A percentile compares a stretch with the other conserved stretches of the same genome.
phyloP scores from a whole-genome alignment of 2,329 filamentous ascomycete genomes.

The Scedosporium aurantiacum region DNA sequence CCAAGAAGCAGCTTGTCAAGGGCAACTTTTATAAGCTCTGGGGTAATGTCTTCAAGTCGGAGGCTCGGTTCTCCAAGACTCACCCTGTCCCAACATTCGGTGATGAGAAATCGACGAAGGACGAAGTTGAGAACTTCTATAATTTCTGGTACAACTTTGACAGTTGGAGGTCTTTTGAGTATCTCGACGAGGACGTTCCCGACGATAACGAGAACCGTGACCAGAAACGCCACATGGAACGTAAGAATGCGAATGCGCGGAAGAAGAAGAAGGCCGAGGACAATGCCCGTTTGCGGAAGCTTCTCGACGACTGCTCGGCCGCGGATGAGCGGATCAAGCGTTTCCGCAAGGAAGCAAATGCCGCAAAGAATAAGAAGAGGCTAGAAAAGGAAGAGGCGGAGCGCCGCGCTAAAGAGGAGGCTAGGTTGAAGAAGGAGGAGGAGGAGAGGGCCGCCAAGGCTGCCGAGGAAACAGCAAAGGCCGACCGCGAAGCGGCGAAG shows the following conservation, averaged over 20 bases:
- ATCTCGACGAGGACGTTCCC: slow-evolving; percentile 95
- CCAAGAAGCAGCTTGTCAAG: slow-evolving; percentile 80
- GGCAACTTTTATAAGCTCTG: slow-evolving; percentile 94
- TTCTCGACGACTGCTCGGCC: slow-evolving; percentile 77
- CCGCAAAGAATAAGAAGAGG: slow-evolving; percentile 92
- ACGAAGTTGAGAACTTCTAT: slow-evolving; percentile 92
- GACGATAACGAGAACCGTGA: slow-evolving; percentile 99
- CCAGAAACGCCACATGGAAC: slow-evolving; percentile 95
- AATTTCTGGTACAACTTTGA: slow-evolving; percentile 99
- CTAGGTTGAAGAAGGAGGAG: slow-evolving; percentile 70
- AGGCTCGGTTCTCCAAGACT: slow-evolving; percentile 82
- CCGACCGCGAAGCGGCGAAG: slow-evolving; percentile 71
- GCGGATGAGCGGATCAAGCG: slow-evolving; percentile 93
- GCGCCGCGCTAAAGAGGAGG: slow-evolving; percentile 78
- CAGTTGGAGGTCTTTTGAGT: slow-evolving; percentile 95
- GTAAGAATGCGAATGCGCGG: slow-evolving; percentile 94
- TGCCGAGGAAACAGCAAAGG: slow-evolving; percentile 78
- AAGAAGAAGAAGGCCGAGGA: slow-evolving; percentile 99
- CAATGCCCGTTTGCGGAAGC: slow-evolving; percentile 75
- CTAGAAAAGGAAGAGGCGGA: slow-evolving; percentile 85
- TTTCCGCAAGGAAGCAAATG: slow-evolving; percentile 85
- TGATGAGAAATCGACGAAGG: slow-evolving; percentile 70
- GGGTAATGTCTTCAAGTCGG: slow-evolving; percentile 79
- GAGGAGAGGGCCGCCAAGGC: slow-evolving; percentile 71
- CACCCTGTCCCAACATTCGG: slow-evolving; percentile 85